phyloP scores from a whole-genome alignment of 495 filamentous ascomycete genomes.

The Penicillium antarcticum region DNA sequence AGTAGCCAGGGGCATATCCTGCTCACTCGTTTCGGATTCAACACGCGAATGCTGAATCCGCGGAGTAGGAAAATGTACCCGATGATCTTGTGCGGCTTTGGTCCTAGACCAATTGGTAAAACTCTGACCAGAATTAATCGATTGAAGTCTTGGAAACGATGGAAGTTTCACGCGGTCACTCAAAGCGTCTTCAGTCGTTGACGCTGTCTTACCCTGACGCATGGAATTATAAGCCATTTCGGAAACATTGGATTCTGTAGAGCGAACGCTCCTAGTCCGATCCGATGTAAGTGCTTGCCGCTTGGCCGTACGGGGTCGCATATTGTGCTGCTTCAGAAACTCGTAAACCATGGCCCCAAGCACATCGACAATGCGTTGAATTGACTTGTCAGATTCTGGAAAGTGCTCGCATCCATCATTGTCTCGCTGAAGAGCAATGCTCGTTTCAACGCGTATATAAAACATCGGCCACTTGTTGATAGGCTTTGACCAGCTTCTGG shows the following conservation, averaged over 20 bases:
- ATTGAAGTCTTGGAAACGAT: constrained; percentile 20
- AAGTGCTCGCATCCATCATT: constrained; percentile 20
- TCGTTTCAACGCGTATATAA: constrained; percentile 63
- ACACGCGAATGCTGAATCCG: neutral
- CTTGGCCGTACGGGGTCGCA: constrained; percentile 46
- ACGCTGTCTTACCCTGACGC: neutral
- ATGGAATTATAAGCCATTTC: neutral
- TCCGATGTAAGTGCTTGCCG: constrained; percentile 9
- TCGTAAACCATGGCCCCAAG: constrained; percentile 60
- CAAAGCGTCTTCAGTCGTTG: constrained; percentile 26
- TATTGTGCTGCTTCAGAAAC: constrained; percentile 66
- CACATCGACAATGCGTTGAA: constrained; percentile 57
- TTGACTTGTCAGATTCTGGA: constrained; percentile 39
- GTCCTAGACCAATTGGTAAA: constrained; percentile 67
- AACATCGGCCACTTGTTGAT: constrained; percentile 92
- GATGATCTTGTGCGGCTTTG: constrained; percentile 52
- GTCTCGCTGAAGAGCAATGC: constrained; percentile 2
- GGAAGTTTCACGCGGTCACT: constrained; percentile 32
- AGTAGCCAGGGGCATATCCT: neutral
- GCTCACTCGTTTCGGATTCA: neutral
- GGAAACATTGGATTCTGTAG: neutral
- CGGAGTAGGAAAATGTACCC: neutral
- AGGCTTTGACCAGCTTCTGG: constrained; percentile 57
- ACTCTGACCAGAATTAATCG: constrained; percentile 10
- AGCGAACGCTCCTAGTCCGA: neutral